Evolutionary conservation across 495 filamentous ascomycete genomes (phyloP).

Genomic region (Platismatia glauca): DNA sequence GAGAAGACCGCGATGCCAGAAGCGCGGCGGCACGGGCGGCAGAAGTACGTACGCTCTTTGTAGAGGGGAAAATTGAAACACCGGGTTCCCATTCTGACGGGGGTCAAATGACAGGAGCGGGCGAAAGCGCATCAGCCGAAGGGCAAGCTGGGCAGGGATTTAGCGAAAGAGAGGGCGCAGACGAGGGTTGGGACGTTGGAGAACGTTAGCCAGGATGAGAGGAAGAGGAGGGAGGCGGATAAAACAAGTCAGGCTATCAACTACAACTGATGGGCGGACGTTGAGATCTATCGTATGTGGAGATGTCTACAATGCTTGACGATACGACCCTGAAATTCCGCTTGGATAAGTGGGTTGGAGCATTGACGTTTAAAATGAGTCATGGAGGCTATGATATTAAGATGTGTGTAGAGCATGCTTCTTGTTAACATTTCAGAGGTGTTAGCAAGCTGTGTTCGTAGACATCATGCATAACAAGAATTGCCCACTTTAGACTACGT

Average conservation of each 20-base stretch:
- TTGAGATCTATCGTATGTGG: not conserved
- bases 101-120: conserved; percentile 10
- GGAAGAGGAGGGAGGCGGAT: conserved; percentile 50
- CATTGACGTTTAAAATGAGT: not conserved
- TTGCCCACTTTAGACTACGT: conserved; percentile 53
- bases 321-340: not conserved
- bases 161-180: conserved; percentile 58
- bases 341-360: not conserved
- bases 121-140: conserved; percentile 34
- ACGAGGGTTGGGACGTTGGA: conserved; percentile 50
- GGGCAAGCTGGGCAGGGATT: conserved; percentile 53
- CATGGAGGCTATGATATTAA: not conserved
- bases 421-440: not conserved
- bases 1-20: conserved; percentile 15
- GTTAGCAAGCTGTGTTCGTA: not conserved
- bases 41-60: conserved; percentile 8
- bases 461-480: not conserved
- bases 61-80: not conserved
- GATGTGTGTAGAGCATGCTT: not conserved
- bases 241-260: conserved; percentile 38
- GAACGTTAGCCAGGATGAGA: conserved; percentile 42
- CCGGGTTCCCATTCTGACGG: not conserved
- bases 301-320: not conserved
- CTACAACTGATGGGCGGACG: conserved; percentile 38
- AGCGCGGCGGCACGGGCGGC: conserved; percentile 20